phyloP scores from a whole-genome alignment of 495 filamentous ascomycete genomes.

The Aspergillus steynii region DNA sequence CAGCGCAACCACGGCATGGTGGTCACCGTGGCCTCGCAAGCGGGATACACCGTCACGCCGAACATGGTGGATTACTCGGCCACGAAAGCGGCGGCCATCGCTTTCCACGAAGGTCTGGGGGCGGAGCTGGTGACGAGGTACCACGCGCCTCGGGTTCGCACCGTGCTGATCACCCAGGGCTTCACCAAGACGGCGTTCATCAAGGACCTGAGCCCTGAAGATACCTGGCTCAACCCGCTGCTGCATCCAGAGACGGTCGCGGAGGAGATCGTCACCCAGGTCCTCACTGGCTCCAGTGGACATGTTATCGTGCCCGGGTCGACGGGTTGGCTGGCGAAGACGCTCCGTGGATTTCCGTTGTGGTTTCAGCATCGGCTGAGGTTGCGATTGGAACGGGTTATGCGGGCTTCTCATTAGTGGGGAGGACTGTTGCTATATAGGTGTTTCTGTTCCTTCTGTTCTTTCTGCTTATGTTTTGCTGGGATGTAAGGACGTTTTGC shows the following conservation, averaged over 20 bases:
- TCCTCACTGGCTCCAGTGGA: slow-evolving; percentile 45
- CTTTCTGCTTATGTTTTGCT: too few species aligned
- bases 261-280: slow-evolving; percentile 59
- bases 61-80: slow-evolving; percentile 69
- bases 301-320: slow-evolving; percentile 20
- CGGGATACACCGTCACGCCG: slow-evolving; percentile 59
- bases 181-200: slow-evolving; percentile 65
- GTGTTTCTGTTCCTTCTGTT: slow-evolving; percentile 1
- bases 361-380: slow-evolving; percentile 44
- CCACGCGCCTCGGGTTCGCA: slow-evolving; percentile 63
- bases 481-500: neutral
- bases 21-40: slow-evolving; percentile 68
- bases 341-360: slow-evolving; percentile 37
- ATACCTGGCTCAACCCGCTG: slow-evolving; percentile 55
- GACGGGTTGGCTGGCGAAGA: slow-evolving; percentile 31
- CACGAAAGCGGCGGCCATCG: slow-evolving; percentile 64
- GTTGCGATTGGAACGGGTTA: slow-evolving; percentile 32
- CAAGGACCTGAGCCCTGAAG: slow-evolving; percentile 54
- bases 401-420: slow-evolving; percentile 23
- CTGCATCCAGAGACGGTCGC: slow-evolving; percentile 65
- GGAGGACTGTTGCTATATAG: neutral
- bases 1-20: slow-evolving; percentile 68
- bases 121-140: slow-evolving; percentile 62
- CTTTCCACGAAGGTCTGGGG: slow-evolving; percentile 69
- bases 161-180: slow-evolving; percentile 64